Base-by-base conservation (phyloP, 2,329 filamentous ascomycete species). In the Lasiodiplodia gonubiensis region DNA sequence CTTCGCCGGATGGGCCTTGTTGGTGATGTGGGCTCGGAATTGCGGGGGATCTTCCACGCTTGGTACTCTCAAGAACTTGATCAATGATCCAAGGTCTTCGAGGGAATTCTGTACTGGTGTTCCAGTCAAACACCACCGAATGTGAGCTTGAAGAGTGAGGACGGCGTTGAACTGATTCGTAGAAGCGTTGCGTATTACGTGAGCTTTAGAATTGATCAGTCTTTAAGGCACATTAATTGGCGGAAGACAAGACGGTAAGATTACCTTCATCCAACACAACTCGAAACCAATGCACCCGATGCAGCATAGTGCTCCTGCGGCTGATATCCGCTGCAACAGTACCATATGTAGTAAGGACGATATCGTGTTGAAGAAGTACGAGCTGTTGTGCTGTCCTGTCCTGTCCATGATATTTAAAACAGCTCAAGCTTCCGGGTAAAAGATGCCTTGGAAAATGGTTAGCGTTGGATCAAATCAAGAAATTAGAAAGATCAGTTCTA, bases 261-360 rank as follows among this genome's bases (percentile, higher is more conserved):
- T 25, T 18, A 37, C 82, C 83, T 78, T 86, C 84, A 42, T 86
- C 84, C 0, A 86, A 75, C 0, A 85, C 78, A 1, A 85, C 70
- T 2, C 83, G 73, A 69, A 79, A 82, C 84, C 83, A 86, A 1
- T 71, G 68, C 2, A 82, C 72, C 8, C 75, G 73, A 61, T 79
- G 73, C 2, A 84, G 70, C 0, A 70, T 59, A 42, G 71, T 72
- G 1, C 64, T 14, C 25, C n/a, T 68, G 39, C 71, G 71, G 4
- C 67, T 69, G 0, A 63, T 54, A 37, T 85, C 82, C 1, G 77
- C 71, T 6, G 78, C 72, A 0, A 85, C 3, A 5, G 48, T 51
- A 12, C 21, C n/a, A 6, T 51, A 51, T 5, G 48, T 51, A 2
- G 48, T 51, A 14, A 51, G 12, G 12, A 51, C 48, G 5, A 51